Evolutionary conservation across 2,329 filamentous ascomycete genomes (phyloP).

Genomic region (Trichoderma sp.): DNA sequence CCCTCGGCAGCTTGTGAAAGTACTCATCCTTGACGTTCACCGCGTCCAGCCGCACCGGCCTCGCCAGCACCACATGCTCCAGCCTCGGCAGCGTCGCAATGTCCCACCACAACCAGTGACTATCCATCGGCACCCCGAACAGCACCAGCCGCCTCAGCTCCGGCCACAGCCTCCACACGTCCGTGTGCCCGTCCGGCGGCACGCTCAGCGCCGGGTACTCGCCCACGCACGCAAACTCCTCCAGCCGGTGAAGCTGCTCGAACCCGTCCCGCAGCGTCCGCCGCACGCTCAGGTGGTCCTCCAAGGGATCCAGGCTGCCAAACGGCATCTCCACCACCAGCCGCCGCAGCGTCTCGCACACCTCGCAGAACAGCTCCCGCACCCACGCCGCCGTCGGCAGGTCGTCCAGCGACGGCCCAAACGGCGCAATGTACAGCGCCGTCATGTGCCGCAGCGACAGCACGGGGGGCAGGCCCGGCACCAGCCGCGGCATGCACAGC

Average conservation of each 20-base stretch:
- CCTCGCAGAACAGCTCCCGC: conserved; percentile 42
- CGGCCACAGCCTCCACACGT: conserved; percentile 46
- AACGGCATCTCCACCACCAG: conserved; percentile 51
- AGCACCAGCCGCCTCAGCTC: conserved; percentile 43
- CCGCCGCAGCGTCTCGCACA: conserved; percentile 41
- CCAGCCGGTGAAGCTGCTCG: conserved; percentile 40
- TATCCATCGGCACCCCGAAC: conserved; percentile 40
- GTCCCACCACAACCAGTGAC: conserved; percentile 40
- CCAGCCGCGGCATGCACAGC: conserved; percentile 34
- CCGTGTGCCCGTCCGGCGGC: conserved; percentile 32
- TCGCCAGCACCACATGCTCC: conserved; percentile 44
- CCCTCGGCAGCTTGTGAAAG: conserved; percentile 35
- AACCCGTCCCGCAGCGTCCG: conserved; percentile 47
- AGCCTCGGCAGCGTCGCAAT: conserved; percentile 39
- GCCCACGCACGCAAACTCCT: conserved; percentile 48
- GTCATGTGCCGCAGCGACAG: conserved; percentile 37
- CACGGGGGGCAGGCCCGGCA: conserved; percentile 30
- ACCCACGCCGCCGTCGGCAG: conserved; percentile 41
- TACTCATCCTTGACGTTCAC: conserved; percentile 43
- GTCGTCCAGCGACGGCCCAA: conserved; percentile 38
- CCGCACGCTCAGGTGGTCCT: conserved; percentile 42
- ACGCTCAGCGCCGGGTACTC: conserved; percentile 45
- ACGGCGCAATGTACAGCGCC: conserved; percentile 43
- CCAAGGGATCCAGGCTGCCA: conserved; percentile 40
- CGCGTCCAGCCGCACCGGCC: conserved; percentile 33